A percentile compares a stretch with the other conserved stretches of the same genome.
phyloP scores from a whole-genome alignment of 2,329 filamentous ascomycete genomes.

The Fusarium ramigenum region DNA sequence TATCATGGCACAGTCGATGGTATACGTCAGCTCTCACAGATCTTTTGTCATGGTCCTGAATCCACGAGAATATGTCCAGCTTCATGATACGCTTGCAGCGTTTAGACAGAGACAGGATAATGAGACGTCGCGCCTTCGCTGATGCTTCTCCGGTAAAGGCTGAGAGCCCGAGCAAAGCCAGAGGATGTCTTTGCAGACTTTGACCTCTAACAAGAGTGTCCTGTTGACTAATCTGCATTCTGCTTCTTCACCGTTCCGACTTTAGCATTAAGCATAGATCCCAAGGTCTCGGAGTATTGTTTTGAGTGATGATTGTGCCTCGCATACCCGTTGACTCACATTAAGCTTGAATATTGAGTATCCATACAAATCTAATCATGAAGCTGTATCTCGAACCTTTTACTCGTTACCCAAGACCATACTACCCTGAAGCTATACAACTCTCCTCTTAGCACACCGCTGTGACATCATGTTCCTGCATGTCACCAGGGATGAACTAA shows the following conservation, averaged over 20 bases:
- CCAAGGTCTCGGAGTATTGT: neutral
- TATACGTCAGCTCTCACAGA: neutral
- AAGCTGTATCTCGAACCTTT: neutral
- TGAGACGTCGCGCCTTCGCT: neutral
- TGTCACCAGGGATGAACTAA: neutral
- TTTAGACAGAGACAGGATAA: too few species aligned
- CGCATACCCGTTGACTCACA: neutral
- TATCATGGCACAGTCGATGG: neutral
- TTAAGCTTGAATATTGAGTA: neutral
- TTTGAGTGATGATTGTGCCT: neutral
- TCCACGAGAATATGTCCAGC: neutral
- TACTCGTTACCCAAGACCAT: neutral
- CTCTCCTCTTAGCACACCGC: neutral
- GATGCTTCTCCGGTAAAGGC: fast-evolving
- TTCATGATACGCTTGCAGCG: neutral
- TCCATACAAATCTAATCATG: neutral
- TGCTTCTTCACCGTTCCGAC: fast-evolving
- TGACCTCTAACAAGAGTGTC: neutral
- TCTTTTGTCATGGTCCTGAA: fast-evolving
- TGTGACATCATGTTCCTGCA: conserved; percentile 4
- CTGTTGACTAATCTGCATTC: neutral
- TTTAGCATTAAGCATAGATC: neutral
- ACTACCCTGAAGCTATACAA: neutral
- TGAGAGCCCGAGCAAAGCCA: fast-evolving
- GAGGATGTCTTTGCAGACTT: fast-evolving